Evolutionary conservation across 306 rosid genomes (phyloP).

Genomic region (Sindora glabra): DNA sequence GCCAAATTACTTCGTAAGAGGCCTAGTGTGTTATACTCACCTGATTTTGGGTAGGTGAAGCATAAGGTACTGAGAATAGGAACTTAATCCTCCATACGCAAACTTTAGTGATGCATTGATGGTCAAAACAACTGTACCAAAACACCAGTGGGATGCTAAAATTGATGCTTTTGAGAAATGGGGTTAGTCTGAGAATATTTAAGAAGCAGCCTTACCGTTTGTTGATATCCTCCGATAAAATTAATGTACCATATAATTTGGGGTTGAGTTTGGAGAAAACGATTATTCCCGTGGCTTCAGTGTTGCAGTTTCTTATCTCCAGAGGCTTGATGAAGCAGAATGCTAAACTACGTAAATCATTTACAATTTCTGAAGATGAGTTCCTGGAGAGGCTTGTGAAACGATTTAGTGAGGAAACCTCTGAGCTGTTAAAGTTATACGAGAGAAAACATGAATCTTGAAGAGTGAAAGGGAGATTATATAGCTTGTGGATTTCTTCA

Average conservation of each 20-base stretch:
- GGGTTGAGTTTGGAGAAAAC: slow-evolving; percentile 18
- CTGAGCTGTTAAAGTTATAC: slow-evolving; percentile 14
- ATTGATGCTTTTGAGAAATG: slow-evolving; percentile 11
- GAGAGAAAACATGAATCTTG: not conserved
- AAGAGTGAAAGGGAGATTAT: not conserved
- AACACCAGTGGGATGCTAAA: slow-evolving; percentile 20
- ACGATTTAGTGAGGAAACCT: not conserved
- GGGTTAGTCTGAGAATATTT: slow-evolving; percentile 32
- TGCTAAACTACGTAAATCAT: not conserved
- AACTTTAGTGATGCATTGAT: slow-evolving; percentile 9
- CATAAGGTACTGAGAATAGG: slow-evolving; percentile 16
- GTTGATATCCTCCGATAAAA: slow-evolving; percentile 17
- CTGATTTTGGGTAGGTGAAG: not conserved
- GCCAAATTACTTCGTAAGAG: not conserved
- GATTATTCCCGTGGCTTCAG: slow-evolving; percentile 24
- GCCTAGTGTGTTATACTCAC: not conserved
- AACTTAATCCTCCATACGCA: slow-evolving; percentile 10
- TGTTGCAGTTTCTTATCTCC: slow-evolving; percentile 4
- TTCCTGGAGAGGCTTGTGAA: slow-evolving; percentile 15
- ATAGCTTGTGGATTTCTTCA: no score
- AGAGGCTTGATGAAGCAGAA: slow-evolving; percentile 6
- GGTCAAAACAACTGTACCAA: not conserved
- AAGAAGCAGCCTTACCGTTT: slow-evolving; percentile 11
- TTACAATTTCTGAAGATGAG: not conserved
- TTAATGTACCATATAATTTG: slow-evolving; percentile 4